Base-by-base conservation (phyloP, 805 yeast genomes). In the Wickerhamiella lipophila region DNA sequence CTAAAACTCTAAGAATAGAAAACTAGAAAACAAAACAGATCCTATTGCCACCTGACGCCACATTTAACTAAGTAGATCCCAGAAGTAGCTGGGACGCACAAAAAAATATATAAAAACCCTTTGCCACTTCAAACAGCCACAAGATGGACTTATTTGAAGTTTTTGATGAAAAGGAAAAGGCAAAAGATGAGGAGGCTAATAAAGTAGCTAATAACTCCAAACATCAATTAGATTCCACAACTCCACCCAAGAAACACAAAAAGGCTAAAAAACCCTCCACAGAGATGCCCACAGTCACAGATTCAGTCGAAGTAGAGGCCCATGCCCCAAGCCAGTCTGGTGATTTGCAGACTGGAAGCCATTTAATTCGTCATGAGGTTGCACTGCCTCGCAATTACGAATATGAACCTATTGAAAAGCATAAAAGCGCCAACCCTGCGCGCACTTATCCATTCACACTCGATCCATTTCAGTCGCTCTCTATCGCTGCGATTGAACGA, bases 391-490 rank as follows among this genome's bases (percentile, higher is more conserved):
- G 95, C 3, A 82, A 82, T 52, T 92, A 80, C 61, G 82, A 88
- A 47, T 89, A 92, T 61, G 71, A 71, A 12, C 96, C 97, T 13
- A 86, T 89, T 55, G 81, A 87, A 23, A 82, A 86, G 55, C 97
- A 92, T 64, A 80, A 80, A 60, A 75, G 95, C 60, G 59, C 61
- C 18, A 84, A 86, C 56, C 73, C 73, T 3, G 98, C 97, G 2
- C 74, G 96, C 57, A 78, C 82, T 0, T 92, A 92, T 59, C 97
- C 97, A 0, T 92, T 92, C 66, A 77, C 79, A 0, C 73, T 92
- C 56, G 99, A 92, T 74, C 96, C 98, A 26, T 92, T 92, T 73
- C 99, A 92, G 69, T 95, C 92, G 57, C 88, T 95, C 16, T 83
- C 97, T 13, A 81, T 92, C 54, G 87, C 95, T 9, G 89, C 97